These are phyloP conservation scores for Ensete ventricosum DNA, from an alignment of 176 grass and related monocot species.

Conservation along the genomic window DNA sequence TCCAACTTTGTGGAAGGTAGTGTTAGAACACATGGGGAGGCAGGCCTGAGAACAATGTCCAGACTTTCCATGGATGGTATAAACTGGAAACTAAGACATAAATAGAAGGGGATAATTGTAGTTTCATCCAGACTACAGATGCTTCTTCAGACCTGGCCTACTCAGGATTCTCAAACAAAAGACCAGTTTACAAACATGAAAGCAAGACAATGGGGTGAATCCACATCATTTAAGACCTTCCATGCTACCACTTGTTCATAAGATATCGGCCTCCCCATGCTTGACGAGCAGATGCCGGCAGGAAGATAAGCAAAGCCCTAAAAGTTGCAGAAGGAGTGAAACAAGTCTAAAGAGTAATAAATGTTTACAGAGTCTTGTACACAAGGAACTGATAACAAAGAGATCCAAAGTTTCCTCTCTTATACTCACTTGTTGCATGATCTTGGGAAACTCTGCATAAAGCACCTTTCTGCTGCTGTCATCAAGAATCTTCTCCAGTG, in stretches of 20 bases:
- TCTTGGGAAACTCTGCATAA: conserved; percentile 75
- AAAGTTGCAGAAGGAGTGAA: background rate
- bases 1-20: no score
- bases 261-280: conserved; percentile 70
- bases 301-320: conserved; percentile 73
- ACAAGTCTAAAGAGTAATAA: background rate
- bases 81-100: background rate
- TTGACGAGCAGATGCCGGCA: conserved; percentile 55
- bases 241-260: conserved; percentile 66
- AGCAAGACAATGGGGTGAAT: conserved; percentile 58
- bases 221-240: conserved; percentile 72
- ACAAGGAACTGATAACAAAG: background rate
- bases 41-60: no score
- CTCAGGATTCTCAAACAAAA: conserved; percentile 42
- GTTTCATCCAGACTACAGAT: background rate
- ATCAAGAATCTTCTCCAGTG: conserved; percentile 76
- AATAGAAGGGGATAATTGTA: background rate
- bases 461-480: conserved; percentile 70
- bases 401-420: background rate
- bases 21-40: no score
- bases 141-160: background rate
- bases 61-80: no score
- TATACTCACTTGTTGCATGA: conserved; percentile 70
- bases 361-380: no score
- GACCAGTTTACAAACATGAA: conserved; percentile 92